Conservation (phyloP, 768 basidiomycete species). For the Amanita inopinata region DNA sequence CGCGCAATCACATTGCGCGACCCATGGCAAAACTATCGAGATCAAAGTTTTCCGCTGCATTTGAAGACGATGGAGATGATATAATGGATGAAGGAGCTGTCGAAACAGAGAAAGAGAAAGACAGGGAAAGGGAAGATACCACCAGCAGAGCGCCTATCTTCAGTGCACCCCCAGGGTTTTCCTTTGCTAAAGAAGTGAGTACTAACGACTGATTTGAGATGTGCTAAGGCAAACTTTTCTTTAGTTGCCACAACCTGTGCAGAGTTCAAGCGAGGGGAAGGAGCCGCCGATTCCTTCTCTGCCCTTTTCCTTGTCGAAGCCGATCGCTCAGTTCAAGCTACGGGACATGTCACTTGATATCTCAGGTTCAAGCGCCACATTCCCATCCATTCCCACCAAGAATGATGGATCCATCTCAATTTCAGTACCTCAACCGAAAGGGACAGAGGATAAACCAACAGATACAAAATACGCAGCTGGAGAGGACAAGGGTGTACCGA, state of each 20-base stretch:
- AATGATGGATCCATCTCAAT: neutral
- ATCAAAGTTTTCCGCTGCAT: slow-evolving; percentile 60
- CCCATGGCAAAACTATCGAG: slow-evolving; percentile 34
- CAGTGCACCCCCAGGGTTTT: slow-evolving; percentile 53
- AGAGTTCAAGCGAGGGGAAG: slow-evolving; percentile 36
- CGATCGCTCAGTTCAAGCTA: slow-evolving; percentile 9
- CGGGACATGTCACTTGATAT: neutral
- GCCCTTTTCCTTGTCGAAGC: slow-evolving; percentile 54
- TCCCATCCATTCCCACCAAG: neutral
- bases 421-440: neutral
- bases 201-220: neutral
- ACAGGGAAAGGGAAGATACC: slow-evolving; percentile 44
- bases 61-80: slow-evolving; percentile 39
- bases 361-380: neutral
- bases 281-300: slow-evolving; percentile 58
- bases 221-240: neutral
- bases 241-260: slow-evolving; percentile 18
- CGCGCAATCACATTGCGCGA: slow-evolving; percentile 51
- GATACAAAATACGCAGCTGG: neutral
- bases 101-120: slow-evolving; percentile 31
- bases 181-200: slow-evolving; percentile 54
- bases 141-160: slow-evolving; percentile 46
- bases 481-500: slow-evolving; percentile 32
- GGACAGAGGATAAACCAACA: too few species aligned
- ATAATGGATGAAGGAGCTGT: slow-evolving; percentile 31